Evolutionary conservation across 2,329 filamentous ascomycete genomes (phyloP).

Genomic region (Diaporthe velutina): DNA sequence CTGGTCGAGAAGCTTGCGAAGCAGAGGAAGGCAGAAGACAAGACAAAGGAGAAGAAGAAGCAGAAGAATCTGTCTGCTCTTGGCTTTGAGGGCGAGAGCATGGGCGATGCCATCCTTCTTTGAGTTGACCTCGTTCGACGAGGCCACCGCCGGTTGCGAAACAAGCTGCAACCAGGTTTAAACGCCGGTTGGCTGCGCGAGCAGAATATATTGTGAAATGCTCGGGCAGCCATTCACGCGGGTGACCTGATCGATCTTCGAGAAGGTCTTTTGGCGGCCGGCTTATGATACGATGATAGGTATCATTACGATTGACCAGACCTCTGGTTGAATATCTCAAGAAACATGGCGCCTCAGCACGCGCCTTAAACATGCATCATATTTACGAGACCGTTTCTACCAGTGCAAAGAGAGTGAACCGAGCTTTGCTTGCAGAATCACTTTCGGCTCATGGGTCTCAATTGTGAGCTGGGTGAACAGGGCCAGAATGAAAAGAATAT

Average conservation of each 20-base stretch:
- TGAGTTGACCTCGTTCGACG: slow-evolving; percentile 52
- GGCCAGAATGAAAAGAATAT: background rate
- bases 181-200: slow-evolving; percentile 42
- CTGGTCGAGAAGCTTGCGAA: slow-evolving; percentile 78
- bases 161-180: slow-evolving; percentile 9
- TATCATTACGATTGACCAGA: slow-evolving; percentile 35
- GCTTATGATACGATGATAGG: slow-evolving; percentile 38
- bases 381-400: background rate
- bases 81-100: slow-evolving; percentile 90
- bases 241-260: background rate
- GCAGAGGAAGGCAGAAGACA: slow-evolving; percentile 77
- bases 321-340: slow-evolving; percentile 18
- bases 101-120: slow-evolving; percentile 77
- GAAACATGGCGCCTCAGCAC: slow-evolving; percentile 17
- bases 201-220: slow-evolving; percentile 68
- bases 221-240: slow-evolving; percentile 45
- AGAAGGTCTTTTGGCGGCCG: slow-evolving; percentile 36
- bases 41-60: slow-evolving; percentile 79
- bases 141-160: slow-evolving; percentile 37
- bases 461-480: background rate
- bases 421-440: background rate
- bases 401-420: background rate
- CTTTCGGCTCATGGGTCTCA: background rate
- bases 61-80: slow-evolving; percentile 79
- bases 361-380: slow-evolving; percentile 9